Percentiles rank a stretch among this genome's conserved stretches.
Conservation (phyloP, 1,284 basidiomycete genomes). For the Austroboletus niveus region DNA sequence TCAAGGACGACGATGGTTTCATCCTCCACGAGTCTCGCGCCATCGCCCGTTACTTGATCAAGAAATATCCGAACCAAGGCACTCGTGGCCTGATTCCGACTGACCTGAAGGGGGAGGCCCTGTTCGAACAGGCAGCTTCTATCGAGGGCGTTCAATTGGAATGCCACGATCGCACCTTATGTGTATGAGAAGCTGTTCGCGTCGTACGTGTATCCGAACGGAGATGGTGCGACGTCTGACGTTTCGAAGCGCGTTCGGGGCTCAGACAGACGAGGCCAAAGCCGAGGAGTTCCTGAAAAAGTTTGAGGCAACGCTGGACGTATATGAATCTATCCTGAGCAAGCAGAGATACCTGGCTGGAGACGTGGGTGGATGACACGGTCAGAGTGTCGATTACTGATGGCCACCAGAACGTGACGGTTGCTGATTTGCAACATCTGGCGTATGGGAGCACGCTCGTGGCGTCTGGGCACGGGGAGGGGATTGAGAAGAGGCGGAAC, state of each 20-base stretch:
- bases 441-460: constrained; percentile 37
- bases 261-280: constrained; percentile 23
- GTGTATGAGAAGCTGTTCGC: constrained; percentile 36
- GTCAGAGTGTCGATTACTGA: not conserved
- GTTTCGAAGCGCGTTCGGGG: not conserved
- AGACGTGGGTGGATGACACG: constrained; percentile 33
- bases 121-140: constrained; percentile 34
- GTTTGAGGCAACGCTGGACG: constrained; percentile 39
- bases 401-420: constrained; percentile 38
- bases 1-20: constrained; percentile 45
- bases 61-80: constrained; percentile 42
- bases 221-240: not conserved
- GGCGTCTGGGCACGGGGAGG: not conserved
- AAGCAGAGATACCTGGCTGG: constrained; percentile 52
- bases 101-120: constrained; percentile 29
- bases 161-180: constrained; percentile 18
- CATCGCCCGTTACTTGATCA: constrained; percentile 48
- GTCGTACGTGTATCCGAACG: constrained; percentile 26
- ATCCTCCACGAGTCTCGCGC: constrained; percentile 51
- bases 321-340: constrained; percentile 45
- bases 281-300: constrained; percentile 23
- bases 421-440: constrained; percentile 55
- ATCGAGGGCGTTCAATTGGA: constrained; percentile 33
- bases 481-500: constrained; percentile 20
- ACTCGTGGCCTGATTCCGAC: constrained; percentile 33